Evolutionary conservation across 1,284 basidiomycete species (phyloP).

Genomic region (Heterobasidion irregulare): DNA sequence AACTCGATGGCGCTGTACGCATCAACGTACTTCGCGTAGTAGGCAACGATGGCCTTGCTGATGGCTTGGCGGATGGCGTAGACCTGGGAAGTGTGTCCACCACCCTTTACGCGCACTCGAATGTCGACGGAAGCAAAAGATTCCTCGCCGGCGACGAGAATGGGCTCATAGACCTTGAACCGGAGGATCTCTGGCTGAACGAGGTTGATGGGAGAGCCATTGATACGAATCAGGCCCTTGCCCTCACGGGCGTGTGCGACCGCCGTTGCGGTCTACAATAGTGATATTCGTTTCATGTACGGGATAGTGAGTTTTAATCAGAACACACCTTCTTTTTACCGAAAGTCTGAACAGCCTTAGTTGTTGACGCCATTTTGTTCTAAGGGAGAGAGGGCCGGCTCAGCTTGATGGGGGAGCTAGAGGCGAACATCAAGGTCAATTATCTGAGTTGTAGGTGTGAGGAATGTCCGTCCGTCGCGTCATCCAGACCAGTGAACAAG

Average conservation of each 20-base stretch:
- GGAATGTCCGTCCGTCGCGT: constrained; percentile 12
- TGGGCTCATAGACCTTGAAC: constrained; percentile 97
- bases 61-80: constrained; percentile 99
- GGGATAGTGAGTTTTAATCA: not conserved
- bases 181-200: constrained; percentile 93
- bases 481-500: constrained; percentile 24
- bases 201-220: constrained; percentile 94
- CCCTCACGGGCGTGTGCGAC: constrained; percentile 96
- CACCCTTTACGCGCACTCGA: constrained; percentile 97
- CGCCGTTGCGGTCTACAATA: constrained; percentile 84
- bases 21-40: constrained; percentile 99
- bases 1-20: constrained; percentile 94
- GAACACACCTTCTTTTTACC: constrained; percentile 92
- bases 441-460: not conserved
- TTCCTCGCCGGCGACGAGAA: constrained; percentile 86
- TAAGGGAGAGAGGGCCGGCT: constrained; percentile 11
- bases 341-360: constrained; percentile 92
- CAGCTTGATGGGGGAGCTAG: constrained; percentile 8
- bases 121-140: constrained; percentile 86
- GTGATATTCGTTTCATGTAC: not conserved
- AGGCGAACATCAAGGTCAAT: not conserved
- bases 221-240: constrained; percentile 95
- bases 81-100: constrained; percentile 98
- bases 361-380: constrained; percentile 62
- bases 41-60: constrained; percentile 95